A percentile compares a stretch with the other conserved stretches of the same genome.
phyloP scores from a whole-genome alignment of 345 rosid genomes.

The Populus nigra region DNA sequence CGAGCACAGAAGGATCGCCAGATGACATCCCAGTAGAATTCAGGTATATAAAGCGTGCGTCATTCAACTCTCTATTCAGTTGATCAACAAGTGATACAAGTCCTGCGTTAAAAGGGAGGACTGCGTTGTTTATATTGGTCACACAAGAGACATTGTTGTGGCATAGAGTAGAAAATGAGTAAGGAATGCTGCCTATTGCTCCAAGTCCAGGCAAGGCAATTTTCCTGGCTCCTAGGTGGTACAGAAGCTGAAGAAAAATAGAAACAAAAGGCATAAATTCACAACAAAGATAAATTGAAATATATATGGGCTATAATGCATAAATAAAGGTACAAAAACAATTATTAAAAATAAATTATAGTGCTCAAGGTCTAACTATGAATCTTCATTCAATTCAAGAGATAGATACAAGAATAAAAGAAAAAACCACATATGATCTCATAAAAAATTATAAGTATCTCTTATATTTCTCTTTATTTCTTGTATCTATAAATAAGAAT shows the following conservation, averaged over 20 bases:
- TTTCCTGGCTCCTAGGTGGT: neutral
- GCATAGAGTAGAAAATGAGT: neutral
- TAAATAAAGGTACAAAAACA: too few species aligned
- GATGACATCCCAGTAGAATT: neutral
- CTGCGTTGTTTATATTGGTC: neutral
- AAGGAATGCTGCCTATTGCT: neutral
- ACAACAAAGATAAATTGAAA: too few species aligned
- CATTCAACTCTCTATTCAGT: neutral
- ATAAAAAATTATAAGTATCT: too few species aligned
- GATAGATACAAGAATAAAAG: neutral
- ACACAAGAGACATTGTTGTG: neutral
- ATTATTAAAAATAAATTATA: too few species aligned
- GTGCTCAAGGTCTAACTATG: too few species aligned
- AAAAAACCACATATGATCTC: too few species aligned
- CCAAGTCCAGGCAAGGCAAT: neutral
- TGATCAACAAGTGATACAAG: neutral
- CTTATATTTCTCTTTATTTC: too few species aligned
- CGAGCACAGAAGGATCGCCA: neutral
- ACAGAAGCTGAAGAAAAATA: neutral
- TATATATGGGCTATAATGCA: too few species aligned
- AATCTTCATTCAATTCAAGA: neutral
- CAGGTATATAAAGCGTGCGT: neutral
- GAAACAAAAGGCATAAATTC: neutral
- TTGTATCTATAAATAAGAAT: too few species aligned
- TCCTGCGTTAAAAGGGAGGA: neutral